Evolutionary conservation across 208 protist species (phyloP).

Genomic region (Crithidia thermophila): DNA sequence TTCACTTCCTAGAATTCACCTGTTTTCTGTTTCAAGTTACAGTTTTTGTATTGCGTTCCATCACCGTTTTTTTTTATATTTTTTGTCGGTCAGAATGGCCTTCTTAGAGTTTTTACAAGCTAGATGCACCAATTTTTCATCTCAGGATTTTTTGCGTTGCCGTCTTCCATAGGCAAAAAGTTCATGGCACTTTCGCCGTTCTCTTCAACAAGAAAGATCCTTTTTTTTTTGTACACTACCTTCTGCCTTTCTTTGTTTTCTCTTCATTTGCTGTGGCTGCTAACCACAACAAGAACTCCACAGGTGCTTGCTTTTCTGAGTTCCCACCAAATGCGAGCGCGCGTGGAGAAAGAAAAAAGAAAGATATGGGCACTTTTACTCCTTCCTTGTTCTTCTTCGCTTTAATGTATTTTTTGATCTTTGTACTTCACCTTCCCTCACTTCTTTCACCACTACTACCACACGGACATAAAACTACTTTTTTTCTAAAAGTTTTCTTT

Average conservation of each 20-base stretch:
- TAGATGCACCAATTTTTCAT: constrained; percentile 6
- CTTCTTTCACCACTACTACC: constrained; percentile 18
- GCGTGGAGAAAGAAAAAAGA: too few relatives aligned
- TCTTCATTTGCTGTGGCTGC: too few relatives aligned
- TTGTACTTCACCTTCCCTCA: constrained; percentile 8
- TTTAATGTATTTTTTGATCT: constrained; percentile 23
- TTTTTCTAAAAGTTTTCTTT: constrained; percentile 3
- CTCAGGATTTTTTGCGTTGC: too few relatives aligned
- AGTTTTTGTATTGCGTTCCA: not conserved
- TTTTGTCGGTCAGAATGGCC: too few relatives aligned
- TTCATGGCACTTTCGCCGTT: not conserved
- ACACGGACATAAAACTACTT: too few relatives aligned
- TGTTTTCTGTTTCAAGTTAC: constrained; percentile 18
- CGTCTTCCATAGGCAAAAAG: too few relatives aligned
- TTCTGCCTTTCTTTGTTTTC: not conserved
- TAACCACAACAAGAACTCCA: too few relatives aligned
- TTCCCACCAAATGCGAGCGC: too few relatives aligned
- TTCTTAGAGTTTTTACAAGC: not conserved
- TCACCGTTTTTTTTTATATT: not conserved
- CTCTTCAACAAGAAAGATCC: not conserved
- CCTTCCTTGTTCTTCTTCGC: not conserved
- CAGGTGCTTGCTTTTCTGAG: too few relatives aligned
- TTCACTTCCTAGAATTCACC: constrained; percentile 9
- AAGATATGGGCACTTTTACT: too few relatives aligned
- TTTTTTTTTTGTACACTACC: constrained; percentile 12